Percentiles rank a stretch among this genome's conserved stretches.
Conservation (phyloP, 257 asterid genomes). For the Schizonepeta tenuifolia region DNA sequence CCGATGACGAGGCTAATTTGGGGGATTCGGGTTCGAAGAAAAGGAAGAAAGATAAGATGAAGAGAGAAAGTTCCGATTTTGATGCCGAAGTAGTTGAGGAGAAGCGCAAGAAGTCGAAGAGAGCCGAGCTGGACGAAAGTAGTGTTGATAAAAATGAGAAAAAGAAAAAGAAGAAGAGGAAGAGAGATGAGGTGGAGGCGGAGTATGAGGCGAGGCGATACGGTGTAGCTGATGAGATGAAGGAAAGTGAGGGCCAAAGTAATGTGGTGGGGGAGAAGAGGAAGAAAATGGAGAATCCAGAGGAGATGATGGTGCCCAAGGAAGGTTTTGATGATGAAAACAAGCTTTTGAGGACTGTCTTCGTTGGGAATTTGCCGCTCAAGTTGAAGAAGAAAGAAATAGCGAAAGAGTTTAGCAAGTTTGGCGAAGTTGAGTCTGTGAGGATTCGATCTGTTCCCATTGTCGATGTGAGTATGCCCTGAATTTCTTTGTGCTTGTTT, state of each 20-base stretch:
- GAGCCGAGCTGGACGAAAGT: slow-evolving; percentile 28
- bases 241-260: slow-evolving; percentile 36
- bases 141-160: slow-evolving; percentile 36
- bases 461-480: slow-evolving; percentile 66
- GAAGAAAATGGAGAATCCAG: slow-evolving; percentile 81
- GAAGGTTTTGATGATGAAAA: slow-evolving; percentile 94
- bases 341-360: slow-evolving; percentile 87
- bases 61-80: slow-evolving; percentile 32
- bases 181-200: slow-evolving; percentile 88
- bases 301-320: slow-evolving; percentile 69
- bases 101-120: slow-evolving; percentile 42
- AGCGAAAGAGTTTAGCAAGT: slow-evolving; percentile 70
- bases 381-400: slow-evolving; percentile 81
- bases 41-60: slow-evolving; percentile 43
- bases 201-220: slow-evolving; percentile 75
- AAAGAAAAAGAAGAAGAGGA: slow-evolving; percentile 71
- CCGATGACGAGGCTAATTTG: slow-evolving; percentile 23
- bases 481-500: background rate
- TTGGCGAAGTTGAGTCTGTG: slow-evolving; percentile 89
- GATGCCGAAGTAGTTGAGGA: slow-evolving; percentile 35
- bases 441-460: slow-evolving; percentile 93
- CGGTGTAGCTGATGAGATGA: slow-evolving; percentile 43
- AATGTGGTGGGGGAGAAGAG: slow-evolving; percentile 78
- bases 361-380: slow-evolving; percentile 87
- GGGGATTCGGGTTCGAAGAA: slow-evolving; percentile 42